phyloP scores from a whole-genome alignment of 108 stramenopile species.

The Skeletonema menzelii region DNA sequence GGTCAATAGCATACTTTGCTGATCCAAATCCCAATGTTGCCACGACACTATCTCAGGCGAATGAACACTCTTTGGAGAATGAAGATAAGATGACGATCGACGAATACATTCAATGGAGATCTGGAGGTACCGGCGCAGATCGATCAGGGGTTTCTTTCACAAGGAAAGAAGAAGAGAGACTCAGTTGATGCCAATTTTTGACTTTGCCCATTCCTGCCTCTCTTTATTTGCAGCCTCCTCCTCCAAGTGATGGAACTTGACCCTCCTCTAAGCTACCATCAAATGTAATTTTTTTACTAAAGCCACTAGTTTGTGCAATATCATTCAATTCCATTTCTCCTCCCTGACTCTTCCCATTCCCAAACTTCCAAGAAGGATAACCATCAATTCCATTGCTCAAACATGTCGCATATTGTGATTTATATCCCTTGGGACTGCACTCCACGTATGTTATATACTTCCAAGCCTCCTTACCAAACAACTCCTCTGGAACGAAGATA shows the following conservation, averaged over 20 bases:
- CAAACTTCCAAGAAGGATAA: slow-evolving; percentile 72
- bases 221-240: slow-evolving; percentile 38
- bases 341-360: slow-evolving; percentile 34
- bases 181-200: slow-evolving; percentile 1
- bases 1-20: slow-evolving; percentile 70
- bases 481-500: slow-evolving; percentile 38
- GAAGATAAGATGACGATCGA: slow-evolving; percentile 44
- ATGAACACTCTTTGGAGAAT: background rate
- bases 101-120: slow-evolving; percentile 70
- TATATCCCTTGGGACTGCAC: slow-evolving; percentile 73
- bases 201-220: background rate
- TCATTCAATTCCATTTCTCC: slow-evolving; percentile 46
- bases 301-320: slow-evolving; percentile 46
- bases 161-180: slow-evolving; percentile 20
- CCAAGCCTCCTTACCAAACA: slow-evolving; percentile 86
- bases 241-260: slow-evolving; percentile 30
- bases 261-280: slow-evolving; percentile 41
- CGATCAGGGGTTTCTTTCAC: slow-evolving; percentile 65
- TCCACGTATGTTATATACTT: slow-evolving; percentile 62
- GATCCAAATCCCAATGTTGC: slow-evolving; percentile 61
- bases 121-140: slow-evolving; percentile 47
- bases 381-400: slow-evolving; percentile 59
- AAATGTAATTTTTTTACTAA: slow-evolving; percentile 7
- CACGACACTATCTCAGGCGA: slow-evolving; percentile 6
- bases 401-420: slow-evolving; percentile 42